These are phyloP conservation scores for Betula pendula DNA, from an alignment of 306 rosid genomes.

Conservation along the genomic window DNA sequence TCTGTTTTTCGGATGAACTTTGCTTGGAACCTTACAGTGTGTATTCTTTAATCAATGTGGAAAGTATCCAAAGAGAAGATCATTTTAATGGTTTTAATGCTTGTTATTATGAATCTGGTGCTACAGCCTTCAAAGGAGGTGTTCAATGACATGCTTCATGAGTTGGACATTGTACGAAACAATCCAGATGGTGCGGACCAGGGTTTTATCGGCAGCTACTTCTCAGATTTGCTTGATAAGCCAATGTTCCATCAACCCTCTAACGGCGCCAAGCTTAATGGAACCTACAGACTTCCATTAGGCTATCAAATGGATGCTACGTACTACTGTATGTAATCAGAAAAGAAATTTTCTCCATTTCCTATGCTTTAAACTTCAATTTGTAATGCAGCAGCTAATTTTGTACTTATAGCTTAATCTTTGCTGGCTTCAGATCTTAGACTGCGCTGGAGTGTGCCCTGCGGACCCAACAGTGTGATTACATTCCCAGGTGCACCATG, in stretches of 20 bases:
- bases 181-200: constrained; percentile 99
- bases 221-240: constrained; percentile 77
- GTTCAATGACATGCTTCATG: constrained; percentile 78
- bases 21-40: neutral
- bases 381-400: constrained; percentile 10
- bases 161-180: constrained; percentile 62
- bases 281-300: constrained; percentile 84
- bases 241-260: constrained; percentile 78
- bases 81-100: constrained; percentile 3
- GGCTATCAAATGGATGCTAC: constrained; percentile 99
- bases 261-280: constrained; percentile 71
- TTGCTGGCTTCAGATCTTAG: constrained; percentile 55
- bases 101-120: constrained; percentile 14
- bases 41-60: neutral
- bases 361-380: neutral
- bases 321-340: constrained; percentile 66
- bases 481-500: constrained; percentile 93
- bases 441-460: constrained; percentile 89
- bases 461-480: constrained; percentile 97
- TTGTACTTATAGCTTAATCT: neutral
- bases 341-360: neutral
- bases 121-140: constrained; percentile 80
- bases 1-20: neutral
- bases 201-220: constrained; percentile 87
- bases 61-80: neutral